phyloP scores from a whole-genome alignment of 345 rosid species.

The Lenwebbia sp. region DNA sequence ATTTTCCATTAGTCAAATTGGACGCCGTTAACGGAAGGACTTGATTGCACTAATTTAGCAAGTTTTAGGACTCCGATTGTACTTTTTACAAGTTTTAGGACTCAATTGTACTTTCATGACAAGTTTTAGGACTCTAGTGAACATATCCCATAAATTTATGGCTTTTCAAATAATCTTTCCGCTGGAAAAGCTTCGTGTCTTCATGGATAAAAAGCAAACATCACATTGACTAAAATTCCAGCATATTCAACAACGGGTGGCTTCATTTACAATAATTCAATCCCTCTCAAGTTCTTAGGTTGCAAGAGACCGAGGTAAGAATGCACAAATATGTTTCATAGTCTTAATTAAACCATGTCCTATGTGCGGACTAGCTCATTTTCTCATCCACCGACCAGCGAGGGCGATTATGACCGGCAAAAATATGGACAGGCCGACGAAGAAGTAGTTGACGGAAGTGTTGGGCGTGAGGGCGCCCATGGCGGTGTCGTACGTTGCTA shows the following conservation, averaged over 20 bases:
- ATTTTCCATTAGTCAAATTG: too few relatives aligned
- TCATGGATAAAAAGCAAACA: background rate
- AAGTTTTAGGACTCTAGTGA: too few relatives aligned
- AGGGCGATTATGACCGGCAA: background rate
- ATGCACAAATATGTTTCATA: background rate
- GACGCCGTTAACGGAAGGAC: too few relatives aligned
- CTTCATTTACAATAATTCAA: background rate
- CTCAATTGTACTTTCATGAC: too few relatives aligned
- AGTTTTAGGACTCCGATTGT: too few relatives aligned
- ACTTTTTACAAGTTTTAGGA: too few relatives aligned
- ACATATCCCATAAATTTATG: too few relatives aligned
- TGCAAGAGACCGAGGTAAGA: background rate
- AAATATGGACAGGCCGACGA: background rate
- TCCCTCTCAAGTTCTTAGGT: background rate
- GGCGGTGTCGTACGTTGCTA: background rate
- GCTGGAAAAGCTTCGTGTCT: too few relatives aligned
- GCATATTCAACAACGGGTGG: background rate
- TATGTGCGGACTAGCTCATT: background rate
- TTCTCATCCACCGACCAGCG: background rate
- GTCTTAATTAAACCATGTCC: background rate
- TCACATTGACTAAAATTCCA: background rate
- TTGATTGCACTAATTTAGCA: too few relatives aligned
- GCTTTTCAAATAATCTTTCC: too few relatives aligned
- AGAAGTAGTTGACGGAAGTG: background rate
- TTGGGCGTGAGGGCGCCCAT: background rate